Conservation (phyloP, 176 grass and related monocot genomes). For the Saccharum officinarum region DNA sequence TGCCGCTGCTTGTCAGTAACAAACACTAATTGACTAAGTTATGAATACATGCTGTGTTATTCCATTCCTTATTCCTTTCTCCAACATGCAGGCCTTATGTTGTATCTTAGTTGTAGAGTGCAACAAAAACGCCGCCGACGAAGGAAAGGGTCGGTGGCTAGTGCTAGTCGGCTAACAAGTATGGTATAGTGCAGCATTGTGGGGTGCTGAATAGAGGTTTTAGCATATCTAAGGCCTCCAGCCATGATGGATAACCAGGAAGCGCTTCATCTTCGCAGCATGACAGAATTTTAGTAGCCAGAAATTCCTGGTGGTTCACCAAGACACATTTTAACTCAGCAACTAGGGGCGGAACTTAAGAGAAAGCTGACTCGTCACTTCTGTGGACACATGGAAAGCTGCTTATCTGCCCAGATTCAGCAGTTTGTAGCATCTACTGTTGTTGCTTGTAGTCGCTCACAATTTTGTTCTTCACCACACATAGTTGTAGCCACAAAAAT, state of each 20-base stretch:
- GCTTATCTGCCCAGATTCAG: not conserved
- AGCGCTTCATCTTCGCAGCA: not conserved
- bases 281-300: not conserved
- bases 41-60: not conserved
- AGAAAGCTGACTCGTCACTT: not conserved
- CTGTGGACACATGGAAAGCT: not conserved
- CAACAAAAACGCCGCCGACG: slow-evolving; percentile 70
- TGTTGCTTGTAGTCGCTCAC: slow-evolving; percentile 20
- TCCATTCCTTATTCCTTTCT: slow-evolving; percentile 5
- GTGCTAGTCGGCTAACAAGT: slow-evolving; percentile 55
- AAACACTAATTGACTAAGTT: not conserved
- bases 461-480: slow-evolving; percentile 27
- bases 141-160: slow-evolving; percentile 67
- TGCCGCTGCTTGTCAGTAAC: slow-evolving; percentile 73
- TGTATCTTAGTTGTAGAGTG: slow-evolving; percentile 78
- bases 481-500: slow-evolving; percentile 4
- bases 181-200: slow-evolving; percentile 38
- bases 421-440: not conserved
- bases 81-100: slow-evolving; percentile 64
- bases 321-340: not conserved
- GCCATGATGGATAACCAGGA: not conserved
- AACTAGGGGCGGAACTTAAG: not conserved
- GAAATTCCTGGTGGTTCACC: slow-evolving; percentile 5
- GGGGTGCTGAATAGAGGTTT: not conserved
- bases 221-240: not conserved